Evolutionary conservation across 2,329 filamentous ascomycete species (phyloP), one percentile per base, ranked within the genome.

Genomic region (Colletotrichum kahawae): DNA sequence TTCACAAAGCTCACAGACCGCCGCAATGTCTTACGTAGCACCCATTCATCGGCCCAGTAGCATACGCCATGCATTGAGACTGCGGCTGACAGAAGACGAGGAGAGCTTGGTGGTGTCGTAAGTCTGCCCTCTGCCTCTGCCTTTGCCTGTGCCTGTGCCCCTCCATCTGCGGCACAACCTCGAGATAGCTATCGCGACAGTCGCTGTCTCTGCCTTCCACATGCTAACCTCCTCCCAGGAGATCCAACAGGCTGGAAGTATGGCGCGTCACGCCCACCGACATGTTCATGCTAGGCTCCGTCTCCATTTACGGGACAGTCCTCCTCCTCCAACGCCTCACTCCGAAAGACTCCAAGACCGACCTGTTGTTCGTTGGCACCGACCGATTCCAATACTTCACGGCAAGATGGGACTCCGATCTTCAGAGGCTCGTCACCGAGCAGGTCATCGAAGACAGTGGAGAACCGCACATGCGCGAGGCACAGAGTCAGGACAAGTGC

Each of bases 11-110:
- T 65, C 60, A 71, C 63, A 71, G 65, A 68, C 54, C 70, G 65
- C 33, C 77, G 81, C 63, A 71, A 99, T 99, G 97, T 94, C 97
- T 67, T 99, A 98, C 84, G 88, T 99, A 81, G 95, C 95, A 76
- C 96, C 97, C 51, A 97, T 99, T 72, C 97, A 99, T 84, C 91
- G 93, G 80, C 94, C 97, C 29, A 98, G 95, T 83, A 98, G 95
- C 87, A 93, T 98, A 77, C 93, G 96, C 70, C 94, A 98, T 90
- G 96, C 96, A 16, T 84, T 98, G 78, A 95, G 93, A 82, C 90
- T 96, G 76, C 92, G 92, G 79, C 87, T 98, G 67, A 90, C 91
- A 57, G 86, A 91, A 6, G 91, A 94, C 66, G 92, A 95, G 76
- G 94, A 76, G 16, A 76, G 74, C 79, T 88, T 99, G 77, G 92